Conservation (phyloP, 1,284 basidiomycete genomes). For the Ganoderma leucocontextum region DNA sequence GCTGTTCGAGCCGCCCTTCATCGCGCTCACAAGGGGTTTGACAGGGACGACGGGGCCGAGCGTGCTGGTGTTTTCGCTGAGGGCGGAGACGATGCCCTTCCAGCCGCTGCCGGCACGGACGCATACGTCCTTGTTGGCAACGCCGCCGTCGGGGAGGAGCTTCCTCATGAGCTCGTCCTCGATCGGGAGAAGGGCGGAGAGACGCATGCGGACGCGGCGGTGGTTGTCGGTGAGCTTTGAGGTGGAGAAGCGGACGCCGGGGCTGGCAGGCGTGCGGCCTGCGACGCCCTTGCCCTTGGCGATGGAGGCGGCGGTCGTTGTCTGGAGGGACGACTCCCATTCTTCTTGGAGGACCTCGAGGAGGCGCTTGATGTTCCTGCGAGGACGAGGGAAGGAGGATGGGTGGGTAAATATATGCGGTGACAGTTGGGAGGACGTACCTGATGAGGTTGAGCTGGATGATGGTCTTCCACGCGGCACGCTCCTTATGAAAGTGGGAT, state of each 20-base stretch:
- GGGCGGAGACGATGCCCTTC: conserved; percentile 50
- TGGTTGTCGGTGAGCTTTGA: conserved; percentile 46
- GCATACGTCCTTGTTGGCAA: conserved; percentile 50
- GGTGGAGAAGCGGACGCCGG: conserved; percentile 36
- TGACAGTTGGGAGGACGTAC: conserved; percentile 42
- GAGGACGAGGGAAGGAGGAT: background rate
- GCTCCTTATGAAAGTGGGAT: conserved; percentile 62
- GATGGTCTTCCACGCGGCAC: conserved; percentile 66
- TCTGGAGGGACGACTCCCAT: conserved; percentile 47
- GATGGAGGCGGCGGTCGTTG: conserved; percentile 29
- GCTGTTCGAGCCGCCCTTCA: conserved; percentile 20
- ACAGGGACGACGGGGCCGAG: conserved; percentile 13
- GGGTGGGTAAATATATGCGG: background rate
- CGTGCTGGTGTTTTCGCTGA: conserved; percentile 32
- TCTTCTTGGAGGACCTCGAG: conserved; percentile 59
- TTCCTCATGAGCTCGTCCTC: conserved; percentile 58
- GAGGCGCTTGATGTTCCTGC: conserved; percentile 61
- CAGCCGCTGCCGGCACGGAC: conserved; percentile 67
- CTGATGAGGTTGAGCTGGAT: conserved; percentile 75
- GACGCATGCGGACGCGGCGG: conserved; percentile 56
- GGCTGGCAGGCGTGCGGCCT: conserved; percentile 28
- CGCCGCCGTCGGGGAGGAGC: conserved; percentile 47
- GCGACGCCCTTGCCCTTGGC: conserved; percentile 36
- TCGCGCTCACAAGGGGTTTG: conserved; percentile 25
- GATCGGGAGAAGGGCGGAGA: conserved; percentile 68